Percentiles rank a stretch among this genome's conserved stretches.
These are phyloP conservation scores for Beauveria varroae DNA, from an alignment of 2,329 filamentous ascomycete species.

Conservation along the genomic window DNA sequence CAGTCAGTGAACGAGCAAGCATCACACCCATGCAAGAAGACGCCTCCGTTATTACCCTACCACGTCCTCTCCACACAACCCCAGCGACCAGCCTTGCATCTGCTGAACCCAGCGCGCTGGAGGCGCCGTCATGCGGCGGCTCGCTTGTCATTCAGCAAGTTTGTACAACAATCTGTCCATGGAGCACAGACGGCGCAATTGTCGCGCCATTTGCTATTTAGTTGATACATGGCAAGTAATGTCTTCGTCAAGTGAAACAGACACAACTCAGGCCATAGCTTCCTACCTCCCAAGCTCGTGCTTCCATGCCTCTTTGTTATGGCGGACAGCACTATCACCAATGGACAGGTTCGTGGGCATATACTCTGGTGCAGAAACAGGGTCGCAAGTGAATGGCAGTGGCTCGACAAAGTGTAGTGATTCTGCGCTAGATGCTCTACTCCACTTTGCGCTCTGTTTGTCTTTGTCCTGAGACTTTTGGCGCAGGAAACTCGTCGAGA, in stretches of 20 bases:
- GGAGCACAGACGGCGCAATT: neutral
- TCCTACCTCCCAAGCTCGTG: neutral
- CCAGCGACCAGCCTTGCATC: neutral
- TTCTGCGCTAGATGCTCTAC: no score
- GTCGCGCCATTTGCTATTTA: neutral
- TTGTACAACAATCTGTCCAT: neutral
- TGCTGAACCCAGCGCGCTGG: neutral
- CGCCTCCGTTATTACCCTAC: neutral
- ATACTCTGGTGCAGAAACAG: neutral
- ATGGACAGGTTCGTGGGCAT: neutral
- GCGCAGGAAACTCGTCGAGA: no score
- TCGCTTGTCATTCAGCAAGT: neutral
- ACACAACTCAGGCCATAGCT: neutral
- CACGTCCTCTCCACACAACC: neutral
- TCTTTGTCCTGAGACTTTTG: no score
- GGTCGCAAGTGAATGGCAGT: neutral
- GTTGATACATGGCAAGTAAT: neutral
- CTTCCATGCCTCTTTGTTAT: neutral
- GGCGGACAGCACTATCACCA: neutral
- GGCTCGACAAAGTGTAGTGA: no score
- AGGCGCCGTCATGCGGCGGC: constrained; percentile 4
- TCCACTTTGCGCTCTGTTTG: no score
- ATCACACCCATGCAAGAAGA: neutral
- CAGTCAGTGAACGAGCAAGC: neutral
- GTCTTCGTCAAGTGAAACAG: neutral